Base-by-base conservation (phyloP, 2,329 filamentous ascomycete species). In the Trichoderma polysporum region DNA sequence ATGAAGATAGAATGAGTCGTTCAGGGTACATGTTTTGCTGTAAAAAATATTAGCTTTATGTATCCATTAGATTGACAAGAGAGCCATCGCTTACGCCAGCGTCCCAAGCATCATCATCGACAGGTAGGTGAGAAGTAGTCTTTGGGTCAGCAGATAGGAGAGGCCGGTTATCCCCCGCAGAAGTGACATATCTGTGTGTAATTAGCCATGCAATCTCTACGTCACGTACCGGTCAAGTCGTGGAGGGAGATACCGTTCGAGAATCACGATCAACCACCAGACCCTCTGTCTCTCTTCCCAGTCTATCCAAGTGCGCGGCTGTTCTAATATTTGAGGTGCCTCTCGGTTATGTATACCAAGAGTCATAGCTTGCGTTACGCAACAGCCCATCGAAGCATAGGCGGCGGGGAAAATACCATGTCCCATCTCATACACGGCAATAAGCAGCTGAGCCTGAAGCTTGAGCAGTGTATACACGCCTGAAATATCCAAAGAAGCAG, bases 341-440 rank as follows among this genome's bases (percentile, higher is more conserved):
- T 56, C 66, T n/a, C 59, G 39, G 22, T 67, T 56, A 13, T 70
- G 68, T 4, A 70, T 59, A 10, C 67, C 68, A 0, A 70, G 67
- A 6, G 50, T 59, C 57, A 66, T 71, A 10, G 73, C 70, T 33
- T 71, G 69, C 4, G 71, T 68, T 7, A 73, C 70, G 66, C 75
- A 74, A 45, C 74, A 72, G 6, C 76, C 74, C 10, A 74, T 66
- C 1, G 71, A 73, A 29, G 77, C 59, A 53, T 75, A 79, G 0
- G 73, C 77, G 1, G 75, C 72, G 1, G 77, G 77, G 27, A 75
- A 76, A 39, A 79, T 73, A 10, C 71, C 76, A 47, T 79, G 76
- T 2, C 74, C 73, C n/a, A 78, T 69, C 69, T 79, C 77, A 66
- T 77, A 79, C 1, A 74, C 22, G 1, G 75, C 69, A 8, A 77